Base-by-base conservation (phyloP, 768 basidiomycete species). In the Phanerochaete carnosa region DNA sequence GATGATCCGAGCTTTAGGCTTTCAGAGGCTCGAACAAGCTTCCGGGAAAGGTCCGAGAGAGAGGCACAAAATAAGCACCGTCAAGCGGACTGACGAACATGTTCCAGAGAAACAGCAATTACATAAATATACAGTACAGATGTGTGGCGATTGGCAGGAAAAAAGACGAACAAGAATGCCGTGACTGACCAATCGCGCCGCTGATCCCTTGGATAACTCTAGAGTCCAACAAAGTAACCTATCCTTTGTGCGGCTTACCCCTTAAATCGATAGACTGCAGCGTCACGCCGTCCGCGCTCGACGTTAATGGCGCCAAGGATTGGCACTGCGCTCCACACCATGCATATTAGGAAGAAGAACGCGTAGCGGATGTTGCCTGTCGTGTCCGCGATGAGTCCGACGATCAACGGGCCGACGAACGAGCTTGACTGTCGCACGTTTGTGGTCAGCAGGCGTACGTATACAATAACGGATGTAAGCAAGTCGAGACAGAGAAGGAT, bases 361-460 rank as follows among this genome's bases (percentile, higher is more conserved):
- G 88, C 88, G 62, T 90, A 90, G 28, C 95, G 89, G 51, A 97
- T 95, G 72, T 96, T 95, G 2, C 92, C 94, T 0, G 94, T 98
- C 46, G 79, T 72, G 69, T 96, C 94, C 0, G 95, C 87, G 43
- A 98, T 90, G 37, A 95, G 65, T 0, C 94, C 95, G 0, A 98
- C 95, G 28, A 94, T 75, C 6, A 95, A 77, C 2, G 96, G 96
- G 0, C 96, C 96, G 3, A 98, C 74, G 76, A 98, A 98, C 7
- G 92, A 94, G 62, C 88, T 89, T 7, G 94, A 94, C 89, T 97
- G 70, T 7, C 39, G 39, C 39, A 43, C 39, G 39, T 43, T 43
- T 19, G 11, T 12, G 45, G 19, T 46, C 13, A 32, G 43, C 50
- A 13, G 12, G 16, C 30, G 8, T 7, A 16, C 25, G 8, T 32